A percentile compares a stretch with the other conserved stretches of the same genome.
Evolutionary conservation across 2,329 filamentous ascomycete species (phyloP).

Genomic region (Claviceps pusilla): DNA sequence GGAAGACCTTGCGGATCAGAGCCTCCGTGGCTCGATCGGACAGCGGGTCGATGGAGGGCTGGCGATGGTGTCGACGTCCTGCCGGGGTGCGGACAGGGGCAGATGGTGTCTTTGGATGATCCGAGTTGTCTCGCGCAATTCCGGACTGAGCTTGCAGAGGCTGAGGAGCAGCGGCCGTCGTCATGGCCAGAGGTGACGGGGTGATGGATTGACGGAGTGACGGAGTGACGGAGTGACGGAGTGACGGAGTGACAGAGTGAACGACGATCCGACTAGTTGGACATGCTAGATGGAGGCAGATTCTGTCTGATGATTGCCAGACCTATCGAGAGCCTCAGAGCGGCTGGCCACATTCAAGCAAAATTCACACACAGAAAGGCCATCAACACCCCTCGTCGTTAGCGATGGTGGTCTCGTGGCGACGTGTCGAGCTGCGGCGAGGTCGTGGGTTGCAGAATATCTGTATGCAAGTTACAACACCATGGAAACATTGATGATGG

Average conservation of each 20-base stretch:
- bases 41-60: conserved; percentile 33
- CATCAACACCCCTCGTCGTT: background rate
- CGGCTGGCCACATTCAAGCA: background rate
- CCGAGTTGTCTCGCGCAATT: conserved; percentile 4
- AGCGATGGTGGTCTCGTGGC: conserved; percentile 5
- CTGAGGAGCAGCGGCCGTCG: conserved; percentile 7
- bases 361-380: background rate
- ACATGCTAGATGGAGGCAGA: conserved; percentile 1
- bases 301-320: background rate
- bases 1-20: conserved; percentile 72
- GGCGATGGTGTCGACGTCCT: conserved; percentile 19
- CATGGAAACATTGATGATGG: no score
- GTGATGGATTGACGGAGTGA: no score
- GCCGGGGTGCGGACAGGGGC: conserved; percentile 12
- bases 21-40: conserved; percentile 67
- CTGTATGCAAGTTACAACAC: no score
- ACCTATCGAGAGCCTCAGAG: background rate
- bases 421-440: conserved; percentile 2
- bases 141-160: conserved; percentile 6
- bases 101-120: background rate
- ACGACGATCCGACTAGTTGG: background rate
- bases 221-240: no score
- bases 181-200: conserved; percentile 12
- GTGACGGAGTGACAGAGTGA: no score
- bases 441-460: background rate